Evolutionary conservation across 2,329 filamentous ascomycete genomes (phyloP).

Genomic region (Colletotrichum magnum): DNA sequence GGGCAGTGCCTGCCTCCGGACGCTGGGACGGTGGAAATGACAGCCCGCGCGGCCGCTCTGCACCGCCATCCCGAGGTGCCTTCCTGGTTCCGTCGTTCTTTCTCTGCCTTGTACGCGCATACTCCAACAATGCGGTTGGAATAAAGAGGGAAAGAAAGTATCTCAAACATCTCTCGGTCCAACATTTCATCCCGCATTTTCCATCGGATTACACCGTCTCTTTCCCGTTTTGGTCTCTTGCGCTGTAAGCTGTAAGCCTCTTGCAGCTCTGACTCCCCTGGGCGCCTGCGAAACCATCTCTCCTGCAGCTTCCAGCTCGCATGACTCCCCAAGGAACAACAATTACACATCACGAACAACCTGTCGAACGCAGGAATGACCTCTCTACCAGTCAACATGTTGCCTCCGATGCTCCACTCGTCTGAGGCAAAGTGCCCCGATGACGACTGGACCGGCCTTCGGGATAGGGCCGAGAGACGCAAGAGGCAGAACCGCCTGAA

Average conservation of each 20-base stretch:
- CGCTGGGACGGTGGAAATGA: too few relatives aligned
- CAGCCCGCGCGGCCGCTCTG: too few relatives aligned
- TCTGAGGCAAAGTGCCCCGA: constrained; percentile 33
- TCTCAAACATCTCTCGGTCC: too few relatives aligned
- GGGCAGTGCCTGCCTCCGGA: too few relatives aligned
- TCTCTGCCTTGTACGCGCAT: not conserved
- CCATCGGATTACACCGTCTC: not conserved
- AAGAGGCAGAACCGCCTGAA: constrained; percentile 53
- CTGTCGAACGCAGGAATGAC: not conserved
- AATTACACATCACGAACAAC: not conserved
- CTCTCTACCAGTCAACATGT: not conserved
- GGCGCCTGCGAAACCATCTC: not conserved
- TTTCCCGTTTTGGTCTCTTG: not conserved
- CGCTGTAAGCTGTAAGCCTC: not conserved
- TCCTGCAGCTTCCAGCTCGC: not conserved
- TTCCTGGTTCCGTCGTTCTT: not conserved
- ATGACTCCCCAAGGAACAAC: not conserved
- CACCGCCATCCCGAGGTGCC: not conserved
- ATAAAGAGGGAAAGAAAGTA: too few relatives aligned
- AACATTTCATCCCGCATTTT: not conserved
- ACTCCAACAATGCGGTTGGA: too few relatives aligned
- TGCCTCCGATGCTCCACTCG: constrained; percentile 14
- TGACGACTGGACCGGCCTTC: constrained; percentile 54
- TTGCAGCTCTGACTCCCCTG: not conserved
- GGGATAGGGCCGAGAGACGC: constrained; percentile 48